These are phyloP conservation scores for Aphanomyces euteiches DNA, from an alignment of 352 stramenopile species.

Conservation along the genomic window DNA sequence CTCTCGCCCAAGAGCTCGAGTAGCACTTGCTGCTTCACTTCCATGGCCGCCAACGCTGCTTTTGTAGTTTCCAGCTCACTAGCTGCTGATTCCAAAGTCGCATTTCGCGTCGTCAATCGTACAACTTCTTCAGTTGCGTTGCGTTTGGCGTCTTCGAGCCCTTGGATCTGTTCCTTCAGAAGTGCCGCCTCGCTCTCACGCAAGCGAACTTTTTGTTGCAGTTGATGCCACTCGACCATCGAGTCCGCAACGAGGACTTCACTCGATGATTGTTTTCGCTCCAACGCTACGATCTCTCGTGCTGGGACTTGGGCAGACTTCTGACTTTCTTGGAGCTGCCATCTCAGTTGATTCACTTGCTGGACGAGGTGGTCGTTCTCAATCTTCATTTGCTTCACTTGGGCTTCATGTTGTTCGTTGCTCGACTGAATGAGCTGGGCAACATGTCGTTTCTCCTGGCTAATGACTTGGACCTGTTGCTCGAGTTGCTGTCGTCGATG, in stretches of 20 bases:
- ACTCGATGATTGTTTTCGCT: too few relatives aligned
- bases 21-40: slow-evolving; percentile 75
- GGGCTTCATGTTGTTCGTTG: slow-evolving; percentile 1
- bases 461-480: neutral
- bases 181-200: slow-evolving; percentile 71
- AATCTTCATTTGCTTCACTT: neutral
- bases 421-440: neutral
- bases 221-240: slow-evolving; percentile 64
- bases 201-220: slow-evolving; percentile 68
- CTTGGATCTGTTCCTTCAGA: slow-evolving; percentile 63
- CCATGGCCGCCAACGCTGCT: slow-evolving; percentile 49
- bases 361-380: slow-evolving; percentile 45
- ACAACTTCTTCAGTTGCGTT: slow-evolving; percentile 70
- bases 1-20: slow-evolving; percentile 83
- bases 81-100: slow-evolving; percentile 60
- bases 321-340: slow-evolving; percentile 36
- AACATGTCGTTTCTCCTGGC: slow-evolving; percentile 8
- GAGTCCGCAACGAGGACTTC: too few relatives aligned
- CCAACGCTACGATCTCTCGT: too few relatives aligned
- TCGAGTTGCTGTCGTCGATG: neutral
- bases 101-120: slow-evolving; percentile 65
- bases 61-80: slow-evolving; percentile 48
- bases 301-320: neutral
- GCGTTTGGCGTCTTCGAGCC: slow-evolving; percentile 62
- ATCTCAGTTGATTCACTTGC: slow-evolving; percentile 38